These are phyloP conservation scores for Syzygium oleosum DNA, from an alignment of 345 rosid species.

Conservation along the genomic window DNA sequence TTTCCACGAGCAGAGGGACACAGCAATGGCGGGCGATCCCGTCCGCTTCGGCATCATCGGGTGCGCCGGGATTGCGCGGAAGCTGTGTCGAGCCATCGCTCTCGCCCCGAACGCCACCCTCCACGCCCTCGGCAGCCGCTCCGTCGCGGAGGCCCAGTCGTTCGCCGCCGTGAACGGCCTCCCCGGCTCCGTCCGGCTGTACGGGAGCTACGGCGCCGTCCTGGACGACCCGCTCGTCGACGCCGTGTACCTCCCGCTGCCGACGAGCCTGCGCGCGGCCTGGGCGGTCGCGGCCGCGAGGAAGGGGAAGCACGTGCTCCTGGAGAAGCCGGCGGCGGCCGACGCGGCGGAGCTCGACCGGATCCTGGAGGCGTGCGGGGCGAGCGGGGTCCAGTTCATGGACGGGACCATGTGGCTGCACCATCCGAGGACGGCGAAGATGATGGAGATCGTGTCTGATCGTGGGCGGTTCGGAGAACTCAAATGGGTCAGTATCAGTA, in stretches of 20 bases:
- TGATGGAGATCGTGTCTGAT: constrained; percentile 38
- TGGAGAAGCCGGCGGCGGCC: constrained; percentile 61
- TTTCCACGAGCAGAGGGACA: background rate
- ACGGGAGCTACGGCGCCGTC: constrained; percentile 52
- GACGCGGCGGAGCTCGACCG: constrained; percentile 43
- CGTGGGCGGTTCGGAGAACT: constrained; percentile 33
- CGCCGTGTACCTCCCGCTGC: constrained; percentile 57
- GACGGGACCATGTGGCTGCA: constrained; percentile 75
- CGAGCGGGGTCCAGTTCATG: constrained; percentile 68
- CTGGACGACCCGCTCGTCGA: constrained; percentile 45
- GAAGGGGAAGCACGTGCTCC: constrained; percentile 48
- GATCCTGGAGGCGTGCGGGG: constrained; percentile 50
- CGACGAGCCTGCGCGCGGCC: constrained; percentile 32
- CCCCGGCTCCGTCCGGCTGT: constrained; percentile 19
- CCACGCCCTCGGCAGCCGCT: constrained; percentile 47
- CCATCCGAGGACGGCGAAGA: constrained; percentile 50
- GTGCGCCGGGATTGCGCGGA: constrained; percentile 42
- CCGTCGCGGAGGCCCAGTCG: constrained; percentile 38
- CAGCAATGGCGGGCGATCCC: constrained; percentile 1
- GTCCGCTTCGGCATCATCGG: constrained; percentile 59
- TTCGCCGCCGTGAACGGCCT: constrained; percentile 41
- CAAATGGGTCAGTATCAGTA: constrained; percentile 3
- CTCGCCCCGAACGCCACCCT: constrained; percentile 37
- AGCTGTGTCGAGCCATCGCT: constrained; percentile 47
- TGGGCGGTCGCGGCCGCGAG: constrained; percentile 57